A percentile compares a stretch with the other conserved stretches of the same genome.
Conservation (phyloP, 2,329 filamentous ascomycete genomes). For the Conoideocrella luteorostrata region DNA sequence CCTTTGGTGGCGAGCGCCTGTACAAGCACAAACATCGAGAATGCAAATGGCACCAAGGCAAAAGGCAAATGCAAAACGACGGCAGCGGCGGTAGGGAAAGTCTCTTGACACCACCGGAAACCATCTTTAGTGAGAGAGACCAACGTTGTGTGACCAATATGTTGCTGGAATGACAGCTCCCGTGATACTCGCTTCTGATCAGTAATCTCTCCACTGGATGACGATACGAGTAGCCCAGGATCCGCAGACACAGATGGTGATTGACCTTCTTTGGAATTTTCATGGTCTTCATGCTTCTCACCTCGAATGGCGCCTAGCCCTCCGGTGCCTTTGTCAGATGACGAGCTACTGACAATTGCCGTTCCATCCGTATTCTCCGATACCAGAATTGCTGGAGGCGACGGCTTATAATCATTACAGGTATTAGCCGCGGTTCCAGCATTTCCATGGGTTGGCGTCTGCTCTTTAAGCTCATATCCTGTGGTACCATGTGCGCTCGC, state of each 20-base stretch:
- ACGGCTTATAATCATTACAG: neutral
- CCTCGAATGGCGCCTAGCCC: neutral
- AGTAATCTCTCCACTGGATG: constrained; percentile 1
- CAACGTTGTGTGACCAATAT: constrained; percentile 36
- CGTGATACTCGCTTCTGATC: neutral
- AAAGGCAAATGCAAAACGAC: constrained; percentile 62
- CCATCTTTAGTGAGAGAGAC: constrained; percentile 38
- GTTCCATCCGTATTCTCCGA: constrained; percentile 12
- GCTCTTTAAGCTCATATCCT: constrained; percentile 4
- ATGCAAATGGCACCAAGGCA: constrained; percentile 62
- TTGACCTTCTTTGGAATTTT: neutral
- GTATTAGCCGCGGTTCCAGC: neutral
- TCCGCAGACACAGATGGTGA: neutral
- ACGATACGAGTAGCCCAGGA: neutral
- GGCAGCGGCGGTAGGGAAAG: constrained; percentile 62
- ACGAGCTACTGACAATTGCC: constrained; percentile 6
- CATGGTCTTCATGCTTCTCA: neutral
- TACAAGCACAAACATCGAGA: constrained; percentile 69
- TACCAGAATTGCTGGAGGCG: constrained; percentile 13
- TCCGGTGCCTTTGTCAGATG: too few relatives aligned
- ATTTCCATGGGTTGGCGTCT: neutral
- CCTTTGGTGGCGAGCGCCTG: constrained; percentile 67
- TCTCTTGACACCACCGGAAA: constrained; percentile 59
- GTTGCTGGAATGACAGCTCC: constrained; percentile 8
- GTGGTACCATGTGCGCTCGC: neutral